Evolutionary conservation across 331 rosid genomes (phyloP).

Genomic region (Telfairia occidentalis): DNA sequence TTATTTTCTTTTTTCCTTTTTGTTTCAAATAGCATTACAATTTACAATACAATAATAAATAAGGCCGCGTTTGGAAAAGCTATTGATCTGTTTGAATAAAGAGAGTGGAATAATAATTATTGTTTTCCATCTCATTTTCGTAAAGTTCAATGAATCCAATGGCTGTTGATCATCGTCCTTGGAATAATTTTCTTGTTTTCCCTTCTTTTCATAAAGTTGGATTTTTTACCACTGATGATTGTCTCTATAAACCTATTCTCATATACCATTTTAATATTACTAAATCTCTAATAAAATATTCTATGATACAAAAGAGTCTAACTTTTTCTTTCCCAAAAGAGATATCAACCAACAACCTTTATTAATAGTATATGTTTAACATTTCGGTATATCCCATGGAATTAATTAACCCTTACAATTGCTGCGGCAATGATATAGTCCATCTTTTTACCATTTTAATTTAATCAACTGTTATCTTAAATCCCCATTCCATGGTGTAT

Average conservation of each 20-base stretch:
- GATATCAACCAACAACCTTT: neutral
- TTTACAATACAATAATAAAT: no score
- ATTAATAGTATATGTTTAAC: neutral
- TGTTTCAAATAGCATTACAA: neutral
- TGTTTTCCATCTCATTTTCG: neutral
- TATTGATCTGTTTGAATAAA: neutral
- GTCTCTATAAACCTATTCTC: neutral
- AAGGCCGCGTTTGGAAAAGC: neutral
- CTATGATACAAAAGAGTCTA: neutral
- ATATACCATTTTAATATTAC: neutral
- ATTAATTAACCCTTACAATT: neutral
- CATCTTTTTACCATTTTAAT: no score
- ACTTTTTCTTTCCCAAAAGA: neutral
- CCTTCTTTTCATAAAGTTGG: neutral
- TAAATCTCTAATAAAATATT: neutral
- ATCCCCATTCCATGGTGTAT: no score
- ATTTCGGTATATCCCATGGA: neutral
- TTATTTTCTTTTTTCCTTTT: neutral
- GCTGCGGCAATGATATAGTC: no score
- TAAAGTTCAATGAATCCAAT: neutral
- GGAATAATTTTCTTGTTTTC: neutral
- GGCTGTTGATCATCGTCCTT: neutral
- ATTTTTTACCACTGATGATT: neutral
- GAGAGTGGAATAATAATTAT: neutral
- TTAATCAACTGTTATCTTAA: no score